Conservation (phyloP, 805 yeast species). For the Barnettozyma populi region DNA sequence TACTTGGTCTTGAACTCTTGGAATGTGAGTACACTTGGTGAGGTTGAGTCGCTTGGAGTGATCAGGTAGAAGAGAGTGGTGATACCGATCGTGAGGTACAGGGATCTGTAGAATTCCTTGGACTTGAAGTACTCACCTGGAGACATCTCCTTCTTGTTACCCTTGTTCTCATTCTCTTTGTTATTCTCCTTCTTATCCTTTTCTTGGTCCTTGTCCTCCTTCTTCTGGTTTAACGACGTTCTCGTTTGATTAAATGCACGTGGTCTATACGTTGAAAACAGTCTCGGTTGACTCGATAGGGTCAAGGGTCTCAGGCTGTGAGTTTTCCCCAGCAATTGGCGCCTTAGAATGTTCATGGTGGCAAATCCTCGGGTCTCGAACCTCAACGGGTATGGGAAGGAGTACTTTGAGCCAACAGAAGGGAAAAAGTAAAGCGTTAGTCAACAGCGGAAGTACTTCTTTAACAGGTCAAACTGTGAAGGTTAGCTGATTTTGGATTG, state of each 20-base stretch:
- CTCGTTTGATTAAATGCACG: constrained; percentile 11
- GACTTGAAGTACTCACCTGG: constrained; percentile 35
- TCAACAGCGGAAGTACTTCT: not conserved
- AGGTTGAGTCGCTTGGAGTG: constrained; percentile 24
- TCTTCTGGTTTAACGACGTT: not conserved
- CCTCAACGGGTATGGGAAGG: not conserved
- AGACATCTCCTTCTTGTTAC: constrained; percentile 25
- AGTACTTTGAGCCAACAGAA: not conserved
- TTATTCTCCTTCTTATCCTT: constrained; percentile 20
- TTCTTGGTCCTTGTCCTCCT: constrained; percentile 4
- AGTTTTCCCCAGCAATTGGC: not conserved
- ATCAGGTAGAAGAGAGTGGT: constrained; percentile 32
- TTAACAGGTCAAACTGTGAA: not conserved
- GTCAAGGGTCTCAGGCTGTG: not conserved
- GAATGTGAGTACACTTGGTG: constrained; percentile 53
- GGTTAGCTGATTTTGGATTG: not conserved
- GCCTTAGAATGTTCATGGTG: constrained; percentile 4
- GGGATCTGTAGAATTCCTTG: constrained; percentile 36
- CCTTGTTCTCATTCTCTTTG: constrained; percentile 17
- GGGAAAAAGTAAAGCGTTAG: not conserved
- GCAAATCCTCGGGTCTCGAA: not conserved
- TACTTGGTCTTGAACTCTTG: constrained; percentile 81
- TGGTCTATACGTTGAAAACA: constrained; percentile 6
- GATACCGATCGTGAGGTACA: constrained; percentile 34
- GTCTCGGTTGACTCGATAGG: constrained; percentile 1